These are phyloP conservation scores for Malus fusca DNA, from an alignment of 306 rosid genomes.

Conservation along the genomic window DNA sequence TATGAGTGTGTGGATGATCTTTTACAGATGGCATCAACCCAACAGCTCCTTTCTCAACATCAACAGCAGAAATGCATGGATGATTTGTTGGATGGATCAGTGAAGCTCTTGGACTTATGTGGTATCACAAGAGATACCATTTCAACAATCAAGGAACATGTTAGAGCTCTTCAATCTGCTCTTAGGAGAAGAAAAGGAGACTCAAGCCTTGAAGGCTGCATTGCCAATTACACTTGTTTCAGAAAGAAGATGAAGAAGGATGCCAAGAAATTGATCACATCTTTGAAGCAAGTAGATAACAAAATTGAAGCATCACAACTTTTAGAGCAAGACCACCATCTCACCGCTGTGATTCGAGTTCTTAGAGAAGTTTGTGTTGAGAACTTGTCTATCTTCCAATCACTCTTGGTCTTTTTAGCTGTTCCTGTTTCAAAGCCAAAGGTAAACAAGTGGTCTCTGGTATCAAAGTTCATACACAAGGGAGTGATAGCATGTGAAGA, in stretches of 20 bases:
- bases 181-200: conserved; percentile 65
- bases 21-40: conserved; percentile 53
- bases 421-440: conserved; percentile 28
- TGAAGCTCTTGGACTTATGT: conserved; percentile 20
- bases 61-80: conserved; percentile 35
- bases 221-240: conserved; percentile 32
- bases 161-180: conserved; percentile 47
- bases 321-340: conserved; percentile 12
- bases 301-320: background rate
- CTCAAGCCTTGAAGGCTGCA: conserved; percentile 29
- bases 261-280: conserved; percentile 29
- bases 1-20: conserved; percentile 45
- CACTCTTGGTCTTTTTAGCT: conserved; percentile 25
- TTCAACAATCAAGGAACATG: conserved; percentile 43
- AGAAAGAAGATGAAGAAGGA: conserved; percentile 52
- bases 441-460: conserved; percentile 32
- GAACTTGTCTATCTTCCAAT: conserved; percentile 22
- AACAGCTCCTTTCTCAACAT: conserved; percentile 33
- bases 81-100: conserved; percentile 53
- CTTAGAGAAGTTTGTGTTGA: conserved; percentile 24
- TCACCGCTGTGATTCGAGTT: conserved; percentile 19
- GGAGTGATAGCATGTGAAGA: conserved; percentile 29
- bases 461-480: conserved; percentile 43
- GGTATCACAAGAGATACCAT: conserved; percentile 45
- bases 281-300: conserved; percentile 13